A percentile compares a stretch with the other conserved stretches of the same genome.
phyloP scores from a whole-genome alignment of 208 protist species.

The Porcisia deanei region DNA sequence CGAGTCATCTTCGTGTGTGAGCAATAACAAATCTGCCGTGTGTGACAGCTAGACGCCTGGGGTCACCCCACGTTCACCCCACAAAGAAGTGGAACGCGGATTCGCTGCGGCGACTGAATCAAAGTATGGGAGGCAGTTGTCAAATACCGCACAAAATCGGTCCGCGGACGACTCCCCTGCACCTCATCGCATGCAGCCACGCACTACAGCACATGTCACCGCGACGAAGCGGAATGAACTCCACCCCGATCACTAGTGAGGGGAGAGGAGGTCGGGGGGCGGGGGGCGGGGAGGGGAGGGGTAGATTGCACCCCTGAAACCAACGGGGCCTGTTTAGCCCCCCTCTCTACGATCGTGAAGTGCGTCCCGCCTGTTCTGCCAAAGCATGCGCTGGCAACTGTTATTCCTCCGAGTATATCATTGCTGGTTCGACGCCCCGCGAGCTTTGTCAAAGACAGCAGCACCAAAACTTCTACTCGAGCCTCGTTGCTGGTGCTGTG shows the following conservation, averaged over 20 bases:
- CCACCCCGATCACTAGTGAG: slow-evolving; percentile 12
- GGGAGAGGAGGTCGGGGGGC: neutral
- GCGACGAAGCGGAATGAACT: slow-evolving; percentile 4
- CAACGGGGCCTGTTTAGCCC: neutral
- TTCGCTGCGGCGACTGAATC: neutral
- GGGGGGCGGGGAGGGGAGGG: too few species aligned
- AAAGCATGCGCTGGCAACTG: neutral
- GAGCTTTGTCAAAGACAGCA: neutral
- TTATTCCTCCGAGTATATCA: slow-evolving; percentile 2
- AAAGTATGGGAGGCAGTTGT: neutral
- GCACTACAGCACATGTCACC: neutral
- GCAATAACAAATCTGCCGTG: neutral
- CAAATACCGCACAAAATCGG: neutral
- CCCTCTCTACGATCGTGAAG: slow-evolving; percentile 1
- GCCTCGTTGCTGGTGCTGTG: neutral
- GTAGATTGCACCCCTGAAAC: neutral
- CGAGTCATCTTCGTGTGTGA: neutral
- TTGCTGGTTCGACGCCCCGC: neutral
- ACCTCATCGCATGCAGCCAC: neutral
- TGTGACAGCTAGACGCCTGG: neutral
- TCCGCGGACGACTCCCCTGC: neutral
- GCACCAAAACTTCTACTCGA: neutral
- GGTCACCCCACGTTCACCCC: neutral
- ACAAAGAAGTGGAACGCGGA: neutral
- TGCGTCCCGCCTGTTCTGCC: neutral